These are phyloP conservation scores for Penicillium sp. DNA, from an alignment of 2,329 filamentous ascomycete genomes.

Conservation along the genomic window DNA sequence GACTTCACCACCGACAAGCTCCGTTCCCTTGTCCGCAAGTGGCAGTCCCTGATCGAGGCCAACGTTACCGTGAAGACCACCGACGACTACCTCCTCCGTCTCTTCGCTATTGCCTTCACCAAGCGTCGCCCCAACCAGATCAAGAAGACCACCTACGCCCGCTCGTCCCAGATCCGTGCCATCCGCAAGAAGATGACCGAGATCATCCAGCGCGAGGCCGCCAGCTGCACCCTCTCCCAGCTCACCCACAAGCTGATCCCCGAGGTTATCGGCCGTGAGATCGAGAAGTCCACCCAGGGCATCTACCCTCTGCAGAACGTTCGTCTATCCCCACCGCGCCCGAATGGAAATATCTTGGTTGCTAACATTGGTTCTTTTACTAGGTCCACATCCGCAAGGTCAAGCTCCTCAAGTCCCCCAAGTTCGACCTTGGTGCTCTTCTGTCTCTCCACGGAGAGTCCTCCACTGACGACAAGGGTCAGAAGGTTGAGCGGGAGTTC, in stretches of 20 bases:
- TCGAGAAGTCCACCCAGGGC: conserved; percentile 98
- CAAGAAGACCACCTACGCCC: conserved; percentile 99
- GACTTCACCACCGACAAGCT: conserved; percentile 99
- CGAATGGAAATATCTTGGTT: not conserved
- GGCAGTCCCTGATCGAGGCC: conserved; percentile 99
- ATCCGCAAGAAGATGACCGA: conserved; percentile 99
- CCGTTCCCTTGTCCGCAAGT: conserved; percentile 98
- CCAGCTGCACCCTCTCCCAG: conserved; percentile 91
- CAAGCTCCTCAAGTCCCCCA: conserved; percentile 97
- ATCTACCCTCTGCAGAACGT: conserved; percentile 99
- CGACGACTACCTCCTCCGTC: conserved; percentile 98
- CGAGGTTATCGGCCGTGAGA: conserved; percentile 98
- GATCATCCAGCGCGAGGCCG: conserved; percentile 96
- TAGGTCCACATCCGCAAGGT: conserved; percentile 99
- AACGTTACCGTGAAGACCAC: conserved; percentile 99
- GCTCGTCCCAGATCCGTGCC: conserved; percentile 92
- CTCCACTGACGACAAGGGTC: conserved; percentile 89
- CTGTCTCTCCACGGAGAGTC: conserved; percentile 98
- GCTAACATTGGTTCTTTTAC: conserved; percentile 37
- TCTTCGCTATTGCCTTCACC: conserved; percentile 99
- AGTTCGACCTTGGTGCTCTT: conserved; percentile 97
- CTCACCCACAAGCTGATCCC: conserved; percentile 98
- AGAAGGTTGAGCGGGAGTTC: conserved; percentile 99
- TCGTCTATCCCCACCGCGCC: conserved; percentile 41
- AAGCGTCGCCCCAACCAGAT: conserved; percentile 99